Conservation (phyloP, 306 rosid species). For the Bauhinia variegata region DNA sequence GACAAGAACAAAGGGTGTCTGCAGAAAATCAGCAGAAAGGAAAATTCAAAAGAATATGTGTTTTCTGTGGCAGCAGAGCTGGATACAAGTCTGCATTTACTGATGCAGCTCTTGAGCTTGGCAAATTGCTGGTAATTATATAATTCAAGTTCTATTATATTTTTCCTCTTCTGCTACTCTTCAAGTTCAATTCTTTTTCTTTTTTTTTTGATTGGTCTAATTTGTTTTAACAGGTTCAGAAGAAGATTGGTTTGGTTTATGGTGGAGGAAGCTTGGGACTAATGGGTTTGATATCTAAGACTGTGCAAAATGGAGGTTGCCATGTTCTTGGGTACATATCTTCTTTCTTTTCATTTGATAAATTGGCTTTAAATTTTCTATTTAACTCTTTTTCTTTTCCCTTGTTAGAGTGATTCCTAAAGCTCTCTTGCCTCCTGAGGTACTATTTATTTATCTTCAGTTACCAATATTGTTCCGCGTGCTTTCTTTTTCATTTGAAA, state of each 20-base stretch:
- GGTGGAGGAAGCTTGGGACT: constrained; percentile 76
- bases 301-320: constrained; percentile 60
- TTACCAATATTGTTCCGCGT: background rate
- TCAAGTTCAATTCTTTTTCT: constrained; percentile 1
- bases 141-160: constrained; percentile 17
- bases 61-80: constrained; percentile 67
- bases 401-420: constrained; percentile 62
- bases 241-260: constrained; percentile 63
- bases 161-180: background rate
- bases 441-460: constrained; percentile 25
- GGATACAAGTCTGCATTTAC: constrained; percentile 58
- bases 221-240: constrained; percentile 49
- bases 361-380: background rate
- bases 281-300: constrained; percentile 70
- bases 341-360: background rate
- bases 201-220: constrained; percentile 3
- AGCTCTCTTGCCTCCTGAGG: constrained; percentile 64
- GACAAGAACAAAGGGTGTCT: constrained; percentile 32
- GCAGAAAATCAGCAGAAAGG: constrained; percentile 40
- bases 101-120: constrained; percentile 69
- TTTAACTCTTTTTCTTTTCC: constrained; percentile 25
- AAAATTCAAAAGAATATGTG: constrained; percentile 64
- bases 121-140: constrained; percentile 65
- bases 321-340: constrained; percentile 80
- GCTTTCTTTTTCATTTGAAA: background rate